Evolutionary conservation across 2,329 filamentous ascomycete species (phyloP).

Genomic region (Botrytis byssoidea): DNA sequence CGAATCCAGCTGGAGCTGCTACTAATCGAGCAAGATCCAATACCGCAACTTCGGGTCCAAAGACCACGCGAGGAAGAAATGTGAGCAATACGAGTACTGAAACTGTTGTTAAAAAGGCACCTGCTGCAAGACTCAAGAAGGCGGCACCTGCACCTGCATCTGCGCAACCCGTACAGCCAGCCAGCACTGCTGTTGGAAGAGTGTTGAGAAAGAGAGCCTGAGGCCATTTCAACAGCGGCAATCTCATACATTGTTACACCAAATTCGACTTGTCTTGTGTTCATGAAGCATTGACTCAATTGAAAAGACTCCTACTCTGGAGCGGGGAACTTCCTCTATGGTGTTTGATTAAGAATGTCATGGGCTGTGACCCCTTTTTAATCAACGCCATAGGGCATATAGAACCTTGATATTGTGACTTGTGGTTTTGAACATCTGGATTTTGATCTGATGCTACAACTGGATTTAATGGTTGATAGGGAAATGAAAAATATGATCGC

Average conservation of each 20-base stretch:
- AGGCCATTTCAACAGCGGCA: not conserved
- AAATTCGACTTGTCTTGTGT: not conserved
- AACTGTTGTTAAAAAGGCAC: slow-evolving; percentile 49
- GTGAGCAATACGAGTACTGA: slow-evolving; percentile 51
- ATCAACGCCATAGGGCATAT: slow-evolving; percentile 5
- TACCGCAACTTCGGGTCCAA: slow-evolving; percentile 42
- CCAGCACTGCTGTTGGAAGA: slow-evolving; percentile 40
- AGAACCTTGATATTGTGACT: slow-evolving; percentile 9
- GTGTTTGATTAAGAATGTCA: not conserved
- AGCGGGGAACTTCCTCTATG: slow-evolving; percentile 10
- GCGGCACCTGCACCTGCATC: slow-evolving; percentile 51
- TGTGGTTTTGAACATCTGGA: not conserved
- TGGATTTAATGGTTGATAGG: not conserved
- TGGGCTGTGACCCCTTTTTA: slow-evolving; percentile 9
- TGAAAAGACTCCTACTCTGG: slow-evolving; percentile 6
- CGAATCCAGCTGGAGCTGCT: slow-evolving; percentile 24
- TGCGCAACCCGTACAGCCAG: slow-evolving; percentile 43
- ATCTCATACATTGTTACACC: not conserved
- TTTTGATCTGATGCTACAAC: not conserved
- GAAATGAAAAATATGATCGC: not conserved
- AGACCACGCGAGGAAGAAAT: slow-evolving; percentile 55
- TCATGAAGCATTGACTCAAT: not conserved
- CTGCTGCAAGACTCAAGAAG: slow-evolving; percentile 44
- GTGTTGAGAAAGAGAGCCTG: slow-evolving; percentile 36
- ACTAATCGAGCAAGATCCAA: slow-evolving; percentile 32